Percentiles rank a stretch among this genome's conserved stretches.
Conservation (phyloP, 192 early-diverging fungal genomes). For the Helicostylum pulchrum region DNA sequence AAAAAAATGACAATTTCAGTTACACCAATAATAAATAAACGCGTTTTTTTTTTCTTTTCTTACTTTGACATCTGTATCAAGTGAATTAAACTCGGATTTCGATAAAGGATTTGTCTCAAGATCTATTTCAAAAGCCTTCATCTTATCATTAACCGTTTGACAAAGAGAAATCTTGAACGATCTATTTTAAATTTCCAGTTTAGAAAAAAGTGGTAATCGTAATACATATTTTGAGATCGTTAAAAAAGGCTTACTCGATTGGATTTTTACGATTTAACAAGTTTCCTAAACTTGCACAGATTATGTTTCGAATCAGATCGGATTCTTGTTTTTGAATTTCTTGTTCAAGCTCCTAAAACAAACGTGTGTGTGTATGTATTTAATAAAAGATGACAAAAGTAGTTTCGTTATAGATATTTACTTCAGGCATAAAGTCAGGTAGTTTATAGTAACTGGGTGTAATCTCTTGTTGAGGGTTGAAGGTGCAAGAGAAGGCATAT, state of each 20-base stretch:
- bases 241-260: conserved; percentile 19
- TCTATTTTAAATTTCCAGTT: not conserved
- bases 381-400: not conserved
- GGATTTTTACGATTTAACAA: conserved; percentile 26
- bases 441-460: not conserved
- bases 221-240: not conserved
- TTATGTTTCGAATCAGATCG: conserved; percentile 13
- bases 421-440: conserved; percentile 19
- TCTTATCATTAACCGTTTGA: conserved; percentile 20
- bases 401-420: not conserved
- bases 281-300: conserved; percentile 21
- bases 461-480: conserved; percentile 2
- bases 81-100: conserved; percentile 9
- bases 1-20: not conserved
- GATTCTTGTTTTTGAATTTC: conserved; percentile 15
- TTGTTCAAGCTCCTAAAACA: conserved; percentile 19
- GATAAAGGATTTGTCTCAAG: conserved; percentile 26
- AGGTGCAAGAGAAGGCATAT: conserved; percentile 22
- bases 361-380: not conserved
- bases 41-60: conserved; percentile 1
- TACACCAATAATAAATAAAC: not conserved
- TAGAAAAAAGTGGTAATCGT: not conserved
- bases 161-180: conserved; percentile 8
- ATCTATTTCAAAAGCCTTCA: conserved; percentile 19
- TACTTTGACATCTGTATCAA: conserved; percentile 30